Percentiles rank a stretch among this genome's conserved stretches.
These are phyloP conservation scores for Pseudogymnoascus sp. DNA, from an alignment of 2,329 filamentous ascomycete genomes.

Conservation along the genomic window DNA sequence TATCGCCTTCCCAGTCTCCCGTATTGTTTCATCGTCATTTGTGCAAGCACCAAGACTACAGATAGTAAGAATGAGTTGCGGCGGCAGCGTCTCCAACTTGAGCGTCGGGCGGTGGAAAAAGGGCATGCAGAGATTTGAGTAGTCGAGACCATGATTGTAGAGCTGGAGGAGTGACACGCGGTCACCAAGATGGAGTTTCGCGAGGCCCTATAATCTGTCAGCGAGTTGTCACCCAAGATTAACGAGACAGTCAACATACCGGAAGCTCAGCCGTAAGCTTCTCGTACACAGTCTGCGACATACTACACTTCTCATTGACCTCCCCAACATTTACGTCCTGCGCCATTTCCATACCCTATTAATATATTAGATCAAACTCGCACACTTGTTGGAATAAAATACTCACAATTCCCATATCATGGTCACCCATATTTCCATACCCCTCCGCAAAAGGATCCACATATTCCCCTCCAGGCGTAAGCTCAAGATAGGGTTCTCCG, in stretches of 20 bases:
- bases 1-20: conserved; percentile 8
- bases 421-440: not conserved
- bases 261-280: conserved; percentile 1
- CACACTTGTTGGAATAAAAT: not conserved
- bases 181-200: conserved; percentile 4
- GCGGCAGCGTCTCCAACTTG: conserved; percentile 12
- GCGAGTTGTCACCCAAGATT: not conserved
- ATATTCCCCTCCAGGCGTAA: not conserved
- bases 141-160: conserved; percentile 15
- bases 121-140: conserved; percentile 19
- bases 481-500: not conserved
- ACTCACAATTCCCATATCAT: conserved; percentile 6
- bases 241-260: not conserved
- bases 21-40: conserved; percentile 10
- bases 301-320: not conserved
- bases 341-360: conserved; percentile 4
- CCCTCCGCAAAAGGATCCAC: conserved; percentile 5
- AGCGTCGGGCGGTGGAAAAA: conserved; percentile 20
- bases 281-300: not conserved
- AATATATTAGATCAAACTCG: not conserved
- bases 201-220: not conserved
- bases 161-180: not conserved
- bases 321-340: not conserved
- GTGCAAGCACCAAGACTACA: conserved; percentile 17
- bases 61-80: conserved; percentile 16